phyloP scores from a whole-genome alignment of 768 basidiomycete genomes.

The Imleria badia region DNA sequence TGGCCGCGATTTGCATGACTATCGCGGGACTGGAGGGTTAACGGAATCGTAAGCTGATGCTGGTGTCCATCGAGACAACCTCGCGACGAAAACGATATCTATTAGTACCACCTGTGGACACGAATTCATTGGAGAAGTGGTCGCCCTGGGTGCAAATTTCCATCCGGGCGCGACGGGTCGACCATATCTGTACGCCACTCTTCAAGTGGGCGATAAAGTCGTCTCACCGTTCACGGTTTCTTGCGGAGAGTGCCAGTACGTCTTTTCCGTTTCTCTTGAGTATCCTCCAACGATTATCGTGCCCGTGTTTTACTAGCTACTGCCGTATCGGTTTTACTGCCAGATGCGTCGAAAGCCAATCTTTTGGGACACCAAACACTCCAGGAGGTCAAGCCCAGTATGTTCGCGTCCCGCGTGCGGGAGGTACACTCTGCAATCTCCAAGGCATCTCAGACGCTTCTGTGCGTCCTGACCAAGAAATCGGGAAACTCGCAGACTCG shows the following conservation, averaged over 20 bases:
- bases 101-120: slow-evolving; percentile 69
- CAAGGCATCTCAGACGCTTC: slow-evolving; percentile 38
- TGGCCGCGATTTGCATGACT: slow-evolving; percentile 75
- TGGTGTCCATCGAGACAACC: background rate
- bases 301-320: slow-evolving; percentile 41
- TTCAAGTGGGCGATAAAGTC: slow-evolving; percentile 73
- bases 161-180: slow-evolving; percentile 43
- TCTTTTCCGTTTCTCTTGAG: slow-evolving; percentile 5
- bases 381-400: slow-evolving; percentile 82
- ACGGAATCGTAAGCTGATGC: slow-evolving; percentile 46
- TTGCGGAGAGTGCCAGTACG: slow-evolving; percentile 84
- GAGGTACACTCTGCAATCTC: slow-evolving; percentile 72
- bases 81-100: background rate
- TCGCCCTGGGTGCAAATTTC: slow-evolving; percentile 64
- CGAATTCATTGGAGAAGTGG: slow-evolving; percentile 74
- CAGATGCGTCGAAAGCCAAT: slow-evolving; percentile 56
- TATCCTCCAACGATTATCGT: background rate
- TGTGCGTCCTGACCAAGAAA: slow-evolving; percentile 26
- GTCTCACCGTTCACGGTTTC: slow-evolving; percentile 78
- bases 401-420: slow-evolving; percentile 72
- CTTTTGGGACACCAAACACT: slow-evolving; percentile 66
- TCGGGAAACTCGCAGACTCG: slow-evolving; percentile 52
- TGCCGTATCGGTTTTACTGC: slow-evolving; percentile 74
- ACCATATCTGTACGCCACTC: slow-evolving; percentile 59
- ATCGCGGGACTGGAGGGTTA: slow-evolving; percentile 60